Base-by-base conservation (phyloP, 2,329 filamentous ascomycete species). In the Lachnellula occidentalis region DNA sequence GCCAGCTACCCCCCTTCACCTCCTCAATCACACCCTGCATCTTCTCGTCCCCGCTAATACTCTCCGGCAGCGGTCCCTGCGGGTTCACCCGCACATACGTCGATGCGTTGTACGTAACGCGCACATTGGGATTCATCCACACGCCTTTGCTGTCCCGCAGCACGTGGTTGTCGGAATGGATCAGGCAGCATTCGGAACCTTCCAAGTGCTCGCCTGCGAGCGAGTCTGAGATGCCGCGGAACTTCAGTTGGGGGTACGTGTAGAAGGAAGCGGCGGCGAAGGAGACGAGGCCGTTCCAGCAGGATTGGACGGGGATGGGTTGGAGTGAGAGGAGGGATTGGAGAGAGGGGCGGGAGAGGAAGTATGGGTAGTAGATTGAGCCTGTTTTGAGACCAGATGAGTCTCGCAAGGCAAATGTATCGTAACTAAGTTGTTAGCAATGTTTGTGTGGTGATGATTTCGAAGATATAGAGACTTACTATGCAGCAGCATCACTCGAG, bases 151-250 rank as follows among this genome's bases (percentile, higher is more conserved):
- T 51, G 8, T 17, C 19, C 2, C 54, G 46, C 8, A 64, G 48
- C 15, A 1, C 76, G 1, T 80, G 80, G 62, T 89, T 90, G 64
- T 90, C 87, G 2, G 82, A 81, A 66, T 90, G 87, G 52, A 90
- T 83, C 50, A 92, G 78, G 69, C 88, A 92, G 73, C 87, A 91
- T 70, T 92, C 88, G 14, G 83, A 87, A n/a, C 78, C 88, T 69
- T 92, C 88, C 24, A 91, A 74, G 64, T 89, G 86, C 24, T 73
- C 64, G 7, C 69, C 64, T 2, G 81, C 82, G 1, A 92, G 78
- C 4, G 76, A 78, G 64, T 88, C 85, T 0, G 80, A 66, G 21
- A 87, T 75, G 4, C 77, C 85, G 9, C 86, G 81, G 69, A 89
- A 89, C n/a, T 72, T 74, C 0, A 88, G 59, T 3, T 70, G 61